Base-by-base conservation (phyloP, 148 eudicot genomes). In the Vaccinium vitisidaea region DNA sequence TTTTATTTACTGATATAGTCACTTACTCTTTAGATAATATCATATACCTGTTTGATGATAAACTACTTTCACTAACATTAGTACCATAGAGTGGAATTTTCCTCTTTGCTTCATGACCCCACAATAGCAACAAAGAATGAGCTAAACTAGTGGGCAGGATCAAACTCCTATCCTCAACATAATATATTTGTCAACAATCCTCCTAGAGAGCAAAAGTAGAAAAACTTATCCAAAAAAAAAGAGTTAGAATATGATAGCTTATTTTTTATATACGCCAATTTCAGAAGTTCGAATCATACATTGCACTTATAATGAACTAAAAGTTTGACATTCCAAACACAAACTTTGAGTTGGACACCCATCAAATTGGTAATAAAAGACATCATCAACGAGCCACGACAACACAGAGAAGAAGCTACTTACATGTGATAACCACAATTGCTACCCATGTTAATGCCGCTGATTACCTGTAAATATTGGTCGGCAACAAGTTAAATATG, bases 401-500 rank as follows among this genome's bases (percentile, higher is more conserved):
- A n/a, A 48, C 5, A 32, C 2, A 12, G 63, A 58, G 50, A 46
- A 79, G 75, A 58, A 85, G 79, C 74, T 85, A 92, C 99, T 92
- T 25, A 97, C 98, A 93, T 89, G 87, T 96, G 94, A 92, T 90
- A 93, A 88, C 99, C 98, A 73, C 98, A 93, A 85, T 97, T 95
- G 93, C 94, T 94, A 87, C 99, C 98, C 94, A 85, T 94, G 85
- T 97, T 97, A 89, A 97, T 97, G 87, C 99, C 99, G 88, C 98
- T 97, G 84, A 97, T 88, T 48, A 97, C 99, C 99, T 96, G 93
- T 81, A 89, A 71, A 6, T 10, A 88, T 61, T 77, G 36, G 23
- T 19, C 19, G 52, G 48, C 77, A 65, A 59, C 21, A 82, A 59
- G 49, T 46, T 14, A 70, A 75, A 85, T 2, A 13, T 11, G 48